phyloP scores from a whole-genome alignment of 495 filamentous ascomycete species.

The Hyaloscypha finlandica region DNA sequence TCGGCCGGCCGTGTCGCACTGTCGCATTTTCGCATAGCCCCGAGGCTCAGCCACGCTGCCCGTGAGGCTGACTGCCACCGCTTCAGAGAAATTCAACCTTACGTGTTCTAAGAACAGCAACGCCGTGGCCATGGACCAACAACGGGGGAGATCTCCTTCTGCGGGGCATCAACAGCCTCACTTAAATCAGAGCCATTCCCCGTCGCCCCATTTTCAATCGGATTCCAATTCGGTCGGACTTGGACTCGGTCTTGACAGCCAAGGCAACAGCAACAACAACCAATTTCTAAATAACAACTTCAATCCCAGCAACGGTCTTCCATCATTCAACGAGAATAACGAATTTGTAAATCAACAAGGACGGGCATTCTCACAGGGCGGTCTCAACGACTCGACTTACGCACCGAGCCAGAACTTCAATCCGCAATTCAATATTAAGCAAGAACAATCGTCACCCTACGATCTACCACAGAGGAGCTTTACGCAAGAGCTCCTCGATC shows the following conservation, averaged over 20 bases:
- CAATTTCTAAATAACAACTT: conserved; percentile 25
- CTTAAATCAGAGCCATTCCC: conserved; percentile 32
- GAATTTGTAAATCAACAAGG: conserved; percentile 28
- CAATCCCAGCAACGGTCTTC: conserved; percentile 17
- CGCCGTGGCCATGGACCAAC: conserved; percentile 34
- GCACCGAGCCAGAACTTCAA: conserved; percentile 26
- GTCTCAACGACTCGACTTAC: conserved; percentile 19
- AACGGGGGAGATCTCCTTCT: conserved; percentile 34
- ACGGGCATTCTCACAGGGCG: conserved; percentile 26
- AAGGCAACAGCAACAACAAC: conserved; percentile 22
- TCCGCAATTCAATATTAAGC: conserved; percentile 25
- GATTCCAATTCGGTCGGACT: conserved; percentile 28
- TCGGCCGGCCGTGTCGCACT: conserved; percentile 22
- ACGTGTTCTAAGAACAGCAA: conserved; percentile 34
- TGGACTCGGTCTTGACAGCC: conserved; percentile 28
- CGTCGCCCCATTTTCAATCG: conserved; percentile 28
- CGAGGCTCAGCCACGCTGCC: conserved; percentile 33
- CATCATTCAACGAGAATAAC: conserved; percentile 21
- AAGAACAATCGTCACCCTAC: conserved; percentile 24
- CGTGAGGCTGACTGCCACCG: conserved; percentile 24
- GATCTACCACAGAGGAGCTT: conserved; percentile 29
- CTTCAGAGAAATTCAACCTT: conserved; percentile 17
- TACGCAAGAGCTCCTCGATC: conserved; percentile 31
- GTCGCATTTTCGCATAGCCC: conserved; percentile 30
- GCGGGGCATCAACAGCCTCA: conserved; percentile 33